These are phyloP conservation scores for Pleurostoma richardsiae DNA, from an alignment of 2,329 filamentous ascomycete species.

Conservation along the genomic window DNA sequence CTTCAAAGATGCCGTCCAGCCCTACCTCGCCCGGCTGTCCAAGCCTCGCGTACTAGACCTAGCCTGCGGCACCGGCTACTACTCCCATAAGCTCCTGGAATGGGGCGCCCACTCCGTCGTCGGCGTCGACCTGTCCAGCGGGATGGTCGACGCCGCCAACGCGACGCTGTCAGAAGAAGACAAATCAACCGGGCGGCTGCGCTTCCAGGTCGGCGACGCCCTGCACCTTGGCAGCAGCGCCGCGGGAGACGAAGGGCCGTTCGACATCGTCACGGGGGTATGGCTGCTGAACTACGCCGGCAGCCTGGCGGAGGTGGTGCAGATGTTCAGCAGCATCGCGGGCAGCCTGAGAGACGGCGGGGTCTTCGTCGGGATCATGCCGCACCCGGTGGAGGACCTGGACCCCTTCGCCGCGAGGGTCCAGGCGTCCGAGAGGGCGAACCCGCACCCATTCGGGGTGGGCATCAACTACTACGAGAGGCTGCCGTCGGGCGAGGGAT, in stretches of 20 bases:
- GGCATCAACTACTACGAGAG: slow-evolving; percentile 5
- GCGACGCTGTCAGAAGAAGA: slow-evolving; percentile 3
- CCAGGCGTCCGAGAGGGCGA: background rate
- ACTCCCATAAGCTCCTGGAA: slow-evolving; percentile 21
- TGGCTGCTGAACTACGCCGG: slow-evolving; percentile 32
- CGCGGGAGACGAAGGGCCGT: slow-evolving; percentile 13
- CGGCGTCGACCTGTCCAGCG: slow-evolving; percentile 26
- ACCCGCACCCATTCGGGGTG: background rate
- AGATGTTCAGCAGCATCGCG: slow-evolving; percentile 27
- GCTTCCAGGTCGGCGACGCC: slow-evolving; percentile 17
- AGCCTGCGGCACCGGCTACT: slow-evolving; percentile 29
- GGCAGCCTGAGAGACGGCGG: slow-evolving; percentile 27
- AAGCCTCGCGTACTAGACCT: slow-evolving; percentile 24
- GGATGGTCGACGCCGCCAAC: slow-evolving; percentile 23
- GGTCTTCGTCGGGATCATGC: slow-evolving; percentile 22
- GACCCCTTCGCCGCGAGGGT: slow-evolving; percentile 3
- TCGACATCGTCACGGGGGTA: slow-evolving; percentile 27
- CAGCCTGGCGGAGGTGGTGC: slow-evolving; percentile 17
- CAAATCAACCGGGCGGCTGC: slow-evolving; percentile 2
- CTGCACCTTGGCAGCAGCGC: slow-evolving; percentile 14
- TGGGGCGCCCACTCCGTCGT: slow-evolving; percentile 27
- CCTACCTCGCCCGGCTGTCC: slow-evolving; percentile 1
- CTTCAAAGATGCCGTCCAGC: slow-evolving; percentile 5
- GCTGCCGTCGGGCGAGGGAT: slow-evolving; percentile 5
- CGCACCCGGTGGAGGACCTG: slow-evolving; percentile 5